Conservation (phyloP, 176 grass and related monocot species). For the Lolium multiflorum region DNA sequence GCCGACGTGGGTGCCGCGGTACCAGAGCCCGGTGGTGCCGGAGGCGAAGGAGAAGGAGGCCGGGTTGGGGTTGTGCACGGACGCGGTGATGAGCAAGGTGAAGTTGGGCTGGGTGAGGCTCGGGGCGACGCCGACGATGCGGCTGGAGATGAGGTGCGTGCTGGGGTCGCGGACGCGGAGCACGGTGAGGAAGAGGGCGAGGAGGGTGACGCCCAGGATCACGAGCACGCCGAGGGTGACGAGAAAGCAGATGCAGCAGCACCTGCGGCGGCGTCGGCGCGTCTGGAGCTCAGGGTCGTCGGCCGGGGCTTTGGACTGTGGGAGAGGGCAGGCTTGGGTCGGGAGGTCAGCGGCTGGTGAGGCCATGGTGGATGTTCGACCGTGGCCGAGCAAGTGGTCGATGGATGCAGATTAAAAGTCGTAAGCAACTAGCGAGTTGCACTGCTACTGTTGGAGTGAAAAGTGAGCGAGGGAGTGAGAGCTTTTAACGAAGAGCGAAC, state of each 20-base stretch:
- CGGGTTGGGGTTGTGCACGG: constrained; percentile 74
- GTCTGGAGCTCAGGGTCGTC: not conserved
- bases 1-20: constrained; percentile 57
- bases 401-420: not conserved
- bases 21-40: constrained; percentile 49
- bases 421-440: not conserved
- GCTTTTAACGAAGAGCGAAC: not conserved
- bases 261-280: not conserved
- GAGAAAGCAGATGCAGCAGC: constrained; percentile 37
- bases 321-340: not conserved
- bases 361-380: constrained; percentile 1
- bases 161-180: constrained; percentile 67
- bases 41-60: constrained; percentile 60
- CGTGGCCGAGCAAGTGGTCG: not conserved
- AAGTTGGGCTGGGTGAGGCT: constrained; percentile 57
- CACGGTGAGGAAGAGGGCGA: constrained; percentile 71
- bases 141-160: constrained; percentile 50
- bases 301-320: not conserved
- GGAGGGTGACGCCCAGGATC: constrained; percentile 45
- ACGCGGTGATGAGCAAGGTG: constrained; percentile 61
- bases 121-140: constrained; percentile 47
- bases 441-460: not conserved
- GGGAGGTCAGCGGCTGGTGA: not conserved
- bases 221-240: constrained; percentile 35
- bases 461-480: not conserved